Evolutionary conservation across 192 early-diverging fungal species (phyloP).

Genomic region (Rhizoclosmatium sp.): DNA sequence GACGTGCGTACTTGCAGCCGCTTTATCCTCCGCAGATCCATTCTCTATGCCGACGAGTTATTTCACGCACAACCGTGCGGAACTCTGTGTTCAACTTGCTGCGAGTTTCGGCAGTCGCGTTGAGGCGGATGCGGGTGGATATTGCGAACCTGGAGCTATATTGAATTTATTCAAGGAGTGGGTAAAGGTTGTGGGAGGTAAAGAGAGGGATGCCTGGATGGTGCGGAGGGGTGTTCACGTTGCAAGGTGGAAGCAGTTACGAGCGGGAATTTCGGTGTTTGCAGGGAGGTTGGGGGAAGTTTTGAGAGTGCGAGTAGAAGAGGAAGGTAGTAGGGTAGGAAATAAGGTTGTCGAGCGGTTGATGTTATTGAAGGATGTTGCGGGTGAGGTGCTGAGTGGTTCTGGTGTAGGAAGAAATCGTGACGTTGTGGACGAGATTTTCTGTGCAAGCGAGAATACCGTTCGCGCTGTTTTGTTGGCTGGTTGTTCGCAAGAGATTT

Average conservation of each 20-base stretch:
- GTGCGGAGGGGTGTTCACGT: neutral
- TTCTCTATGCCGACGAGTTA: constrained; percentile 15
- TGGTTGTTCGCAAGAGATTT: constrained; percentile 20
- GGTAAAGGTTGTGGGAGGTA: neutral
- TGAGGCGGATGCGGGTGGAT: neutral
- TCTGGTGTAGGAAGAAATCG: no score
- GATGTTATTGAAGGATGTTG: neutral
- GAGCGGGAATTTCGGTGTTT: constrained; percentile 2
- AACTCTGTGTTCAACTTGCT: neutral
- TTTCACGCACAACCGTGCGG: constrained; percentile 13
- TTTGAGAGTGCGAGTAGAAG: neutral
- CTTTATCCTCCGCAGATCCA: neutral
- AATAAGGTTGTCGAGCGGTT: neutral
- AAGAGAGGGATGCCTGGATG: neutral
- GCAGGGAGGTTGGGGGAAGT: constrained; percentile 13
- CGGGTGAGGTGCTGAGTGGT: neutral
- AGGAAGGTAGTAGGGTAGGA: neutral
- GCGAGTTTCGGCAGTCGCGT: neutral
- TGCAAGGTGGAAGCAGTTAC: constrained; percentile 14
- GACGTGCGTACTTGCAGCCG: constrained; percentile 4
- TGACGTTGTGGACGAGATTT: neutral
- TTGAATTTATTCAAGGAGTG: constrained; percentile 14
- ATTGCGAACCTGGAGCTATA: constrained; percentile 5
- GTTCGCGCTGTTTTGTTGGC: constrained; percentile 11
- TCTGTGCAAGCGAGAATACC: neutral